Evolutionary conservation across 2,329 filamentous ascomycete genomes (phyloP), one percentile per base, ranked within the genome.

Genomic region (Fusarium avenaceum): DNA sequence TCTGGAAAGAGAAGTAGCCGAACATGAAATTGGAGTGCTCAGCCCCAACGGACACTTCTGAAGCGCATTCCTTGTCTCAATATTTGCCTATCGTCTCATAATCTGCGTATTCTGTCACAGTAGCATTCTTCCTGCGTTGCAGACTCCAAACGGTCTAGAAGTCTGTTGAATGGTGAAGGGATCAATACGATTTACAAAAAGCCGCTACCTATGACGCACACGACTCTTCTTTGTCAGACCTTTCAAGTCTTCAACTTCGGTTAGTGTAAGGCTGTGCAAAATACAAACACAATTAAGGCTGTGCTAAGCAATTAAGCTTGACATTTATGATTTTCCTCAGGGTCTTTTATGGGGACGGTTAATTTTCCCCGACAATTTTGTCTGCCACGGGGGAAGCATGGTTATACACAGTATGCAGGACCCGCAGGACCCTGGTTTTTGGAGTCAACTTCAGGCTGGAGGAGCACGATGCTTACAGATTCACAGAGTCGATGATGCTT

Each of bases 301-400:
- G 42, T 63, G 63, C 42, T 59, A 30, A 32, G 11, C 24, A 65
- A 62, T 69, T 65, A 57, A 68, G 65, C 60, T 65, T 68, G 66
- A 50, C n/a, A 7, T 22, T 35, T 53, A 45, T 11, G 33, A 19
- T 22, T 39, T 62, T 32, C 20, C 48, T 43, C 20, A 64, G 40
- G 60, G 55, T 53, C 63, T 43, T 52, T 54, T 51, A 47, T 66
- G 65, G 65, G 15, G 61, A 63, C 55, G 65, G 66, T 52, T 15
- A 69, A 69, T 51, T 63, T 69, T 69, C 15, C 33, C 66, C 65
- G 56, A 65, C n/a, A 24, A 7, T 15, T 19, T 10, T 48, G 47
- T 49, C 20, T 65, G 15, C 14, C 14, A 11, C 6, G 30, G 30
- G 9, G 33, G 7, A 17, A 35, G 33, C 15, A 35, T 35, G 33